These are phyloP conservation scores for Pseudoperonospora humuli DNA, from an alignment of 352 stramenopile genomes.

Conservation along the genomic window DNA sequence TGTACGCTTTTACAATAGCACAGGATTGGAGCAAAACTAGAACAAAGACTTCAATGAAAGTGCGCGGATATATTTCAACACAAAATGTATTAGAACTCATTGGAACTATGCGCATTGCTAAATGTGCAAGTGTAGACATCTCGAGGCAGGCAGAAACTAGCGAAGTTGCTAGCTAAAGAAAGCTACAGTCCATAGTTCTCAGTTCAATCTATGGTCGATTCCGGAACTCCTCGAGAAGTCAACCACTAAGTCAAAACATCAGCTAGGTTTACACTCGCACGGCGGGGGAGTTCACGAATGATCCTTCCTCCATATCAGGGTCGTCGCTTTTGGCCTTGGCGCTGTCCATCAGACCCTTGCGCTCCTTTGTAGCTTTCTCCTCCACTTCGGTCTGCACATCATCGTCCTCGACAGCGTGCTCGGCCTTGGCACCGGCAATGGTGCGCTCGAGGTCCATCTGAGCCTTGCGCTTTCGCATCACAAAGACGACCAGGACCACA, in stretches of 20 bases:
- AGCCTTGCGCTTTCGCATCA: conserved; percentile 70
- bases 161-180: conserved; percentile 25
- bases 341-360: conserved; percentile 64
- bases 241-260: conserved; percentile 21
- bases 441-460: conserved; percentile 74
- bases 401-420: conserved; percentile 65
- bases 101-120: conserved; percentile 21
- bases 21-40: conserved; percentile 5
- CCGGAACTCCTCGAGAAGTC: conserved; percentile 22
- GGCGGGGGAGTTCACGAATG: conserved; percentile 79
- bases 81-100: conserved; percentile 33
- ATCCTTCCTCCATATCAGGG: conserved; percentile 60
- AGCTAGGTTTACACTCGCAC: conserved; percentile 53
- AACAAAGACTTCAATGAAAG: conserved; percentile 7
- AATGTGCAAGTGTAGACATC: conserved; percentile 11
- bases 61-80: conserved; percentile 34
- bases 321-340: conserved; percentile 55
- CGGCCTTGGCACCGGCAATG: conserved; percentile 74
- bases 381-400: conserved; percentile 38
- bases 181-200: conserved; percentile 21
- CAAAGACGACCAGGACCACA: conserved; percentile 57
- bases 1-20: conserved; percentile 45
- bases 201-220: conserved; percentile 32
- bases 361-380: conserved; percentile 55
- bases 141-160: conserved; percentile 22